Percentiles rank a stretch among this genome's conserved stretches.
These are phyloP conservation scores for Colletotrichum navitas DNA, from an alignment of 2,329 filamentous ascomycete genomes.

Conservation along the genomic window DNA sequence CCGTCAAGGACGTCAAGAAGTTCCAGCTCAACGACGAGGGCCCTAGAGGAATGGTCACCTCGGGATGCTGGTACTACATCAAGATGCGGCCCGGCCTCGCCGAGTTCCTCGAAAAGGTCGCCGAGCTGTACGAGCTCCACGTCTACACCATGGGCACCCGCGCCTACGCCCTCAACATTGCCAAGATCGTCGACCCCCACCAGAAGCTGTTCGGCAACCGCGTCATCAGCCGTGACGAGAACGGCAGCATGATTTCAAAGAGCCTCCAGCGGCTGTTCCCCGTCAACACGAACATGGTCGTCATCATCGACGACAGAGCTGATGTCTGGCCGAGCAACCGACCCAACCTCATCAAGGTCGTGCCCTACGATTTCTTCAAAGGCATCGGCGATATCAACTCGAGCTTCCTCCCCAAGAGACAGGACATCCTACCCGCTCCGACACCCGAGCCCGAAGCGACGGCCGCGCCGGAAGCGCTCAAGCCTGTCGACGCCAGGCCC, in stretches of 20 bases:
- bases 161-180: slow-evolving; percentile 93
- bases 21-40: slow-evolving; percentile 93
- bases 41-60: slow-evolving; percentile 72
- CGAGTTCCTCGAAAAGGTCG: slow-evolving; percentile 82
- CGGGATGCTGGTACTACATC: slow-evolving; percentile 95
- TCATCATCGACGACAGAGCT: slow-evolving; percentile 96
- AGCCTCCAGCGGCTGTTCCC: slow-evolving; percentile 92
- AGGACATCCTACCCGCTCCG: slow-evolving; percentile 60
- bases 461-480: slow-evolving; percentile 9
- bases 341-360: slow-evolving; percentile 93
- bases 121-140: slow-evolving; percentile 90
- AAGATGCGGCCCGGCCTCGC: slow-evolving; percentile 91
- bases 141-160: slow-evolving; percentile 99
- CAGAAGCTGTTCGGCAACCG: slow-evolving; percentile 92
- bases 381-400: slow-evolving; percentile 99
- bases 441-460: slow-evolving; percentile 15
- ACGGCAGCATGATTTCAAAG: slow-evolving; percentile 92
- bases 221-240: slow-evolving; percentile 96
- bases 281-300: slow-evolving; percentile 98
- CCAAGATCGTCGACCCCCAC: slow-evolving; percentile 91
- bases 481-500: neutral
- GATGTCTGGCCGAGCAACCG: slow-evolving; percentile 96
- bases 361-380: slow-evolving; percentile 97
- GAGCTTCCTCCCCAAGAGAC: slow-evolving; percentile 88
- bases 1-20: slow-evolving; percentile 86